A percentile compares a stretch with the other conserved stretches of the same genome.
These are phyloP conservation scores for Thraustochytrium striatum DNA, from an alignment of 352 stramenopile species.

Conservation along the genomic window DNA sequence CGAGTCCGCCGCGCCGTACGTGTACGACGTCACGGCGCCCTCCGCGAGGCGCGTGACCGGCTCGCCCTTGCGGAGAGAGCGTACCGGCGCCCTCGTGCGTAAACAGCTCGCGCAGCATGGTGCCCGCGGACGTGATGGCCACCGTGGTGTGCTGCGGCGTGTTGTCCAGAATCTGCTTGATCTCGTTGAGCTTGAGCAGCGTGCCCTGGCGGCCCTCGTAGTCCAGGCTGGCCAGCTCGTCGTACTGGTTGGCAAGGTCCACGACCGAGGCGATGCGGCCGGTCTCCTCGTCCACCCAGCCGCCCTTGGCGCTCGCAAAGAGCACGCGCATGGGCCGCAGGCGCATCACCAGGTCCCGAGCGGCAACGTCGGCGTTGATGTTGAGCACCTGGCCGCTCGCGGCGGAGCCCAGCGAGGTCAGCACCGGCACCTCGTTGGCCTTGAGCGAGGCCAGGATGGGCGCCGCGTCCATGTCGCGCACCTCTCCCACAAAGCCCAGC, in stretches of 20 bases:
- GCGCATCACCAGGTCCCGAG: slow-evolving; percentile 70
- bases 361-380: slow-evolving; percentile 78
- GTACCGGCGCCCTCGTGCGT: slow-evolving; percentile 75
- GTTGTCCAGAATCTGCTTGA: slow-evolving; percentile 71
- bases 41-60: too few species aligned
- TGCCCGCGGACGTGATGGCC: slow-evolving; percentile 71
- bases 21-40: too few species aligned
- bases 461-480: slow-evolving; percentile 69
- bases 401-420: slow-evolving; percentile 67
- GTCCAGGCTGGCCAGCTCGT: slow-evolving; percentile 67
- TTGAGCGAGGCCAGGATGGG: slow-evolving; percentile 67
- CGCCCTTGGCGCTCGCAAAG: slow-evolving; percentile 79
- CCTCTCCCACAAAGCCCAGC: slow-evolving; percentile 74
- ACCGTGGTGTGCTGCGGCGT: slow-evolving; percentile 72
- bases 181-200: slow-evolving; percentile 83
- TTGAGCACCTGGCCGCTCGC: slow-evolving; percentile 52
- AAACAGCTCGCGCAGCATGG: slow-evolving; percentile 73
- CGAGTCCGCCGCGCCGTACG: too few species aligned
- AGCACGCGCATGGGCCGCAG: slow-evolving; percentile 77
- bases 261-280: slow-evolving; percentile 73
- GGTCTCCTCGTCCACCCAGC: slow-evolving; percentile 71
- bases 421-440: slow-evolving; percentile 69
- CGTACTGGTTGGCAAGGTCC: slow-evolving; percentile 73
- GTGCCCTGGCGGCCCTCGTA: slow-evolving; percentile 80
- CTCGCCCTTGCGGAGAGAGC: too few species aligned